phyloP scores from a whole-genome alignment of 2,329 filamentous ascomycete genomes.

The Talaromyces islandicus region DNA sequence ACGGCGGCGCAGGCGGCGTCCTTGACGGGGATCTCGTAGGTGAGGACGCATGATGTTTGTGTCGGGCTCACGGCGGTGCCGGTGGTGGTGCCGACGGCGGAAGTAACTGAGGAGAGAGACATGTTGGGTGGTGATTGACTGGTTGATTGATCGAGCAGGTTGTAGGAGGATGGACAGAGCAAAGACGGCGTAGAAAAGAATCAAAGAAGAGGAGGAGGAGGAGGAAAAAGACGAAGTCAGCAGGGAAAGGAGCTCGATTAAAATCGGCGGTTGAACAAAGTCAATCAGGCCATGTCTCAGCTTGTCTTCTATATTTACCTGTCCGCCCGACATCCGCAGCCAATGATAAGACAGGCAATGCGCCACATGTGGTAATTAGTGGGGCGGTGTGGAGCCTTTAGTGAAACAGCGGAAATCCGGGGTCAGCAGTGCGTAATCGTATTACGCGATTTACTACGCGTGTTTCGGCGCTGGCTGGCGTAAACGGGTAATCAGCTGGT shows the following conservation, averaged over 20 bases:
- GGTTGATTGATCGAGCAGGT: neutral
- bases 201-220: neutral
- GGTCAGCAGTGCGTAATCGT: neutral
- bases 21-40: conserved; percentile 40
- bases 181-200: neutral
- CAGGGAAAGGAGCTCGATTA: neutral
- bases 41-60: conserved; percentile 14
- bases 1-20: conserved; percentile 44
- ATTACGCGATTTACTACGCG: neutral
- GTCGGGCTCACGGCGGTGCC: conserved; percentile 14
- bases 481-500: neutral
- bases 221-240: neutral
- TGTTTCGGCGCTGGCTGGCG: too few species aligned
- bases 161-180: neutral
- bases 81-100: neutral
- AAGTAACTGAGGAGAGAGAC: neutral
- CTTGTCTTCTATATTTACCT: neutral
- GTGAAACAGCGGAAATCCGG: neutral
- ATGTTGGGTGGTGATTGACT: neutral
- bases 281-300: neutral
- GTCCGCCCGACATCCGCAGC: neutral
- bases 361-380: neutral
- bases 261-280: neutral
- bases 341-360: neutral
- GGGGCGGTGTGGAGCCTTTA: neutral